phyloP scores from a whole-genome alignment of 352 stramenopile genomes.

The Pseudoperonospora humuli region DNA sequence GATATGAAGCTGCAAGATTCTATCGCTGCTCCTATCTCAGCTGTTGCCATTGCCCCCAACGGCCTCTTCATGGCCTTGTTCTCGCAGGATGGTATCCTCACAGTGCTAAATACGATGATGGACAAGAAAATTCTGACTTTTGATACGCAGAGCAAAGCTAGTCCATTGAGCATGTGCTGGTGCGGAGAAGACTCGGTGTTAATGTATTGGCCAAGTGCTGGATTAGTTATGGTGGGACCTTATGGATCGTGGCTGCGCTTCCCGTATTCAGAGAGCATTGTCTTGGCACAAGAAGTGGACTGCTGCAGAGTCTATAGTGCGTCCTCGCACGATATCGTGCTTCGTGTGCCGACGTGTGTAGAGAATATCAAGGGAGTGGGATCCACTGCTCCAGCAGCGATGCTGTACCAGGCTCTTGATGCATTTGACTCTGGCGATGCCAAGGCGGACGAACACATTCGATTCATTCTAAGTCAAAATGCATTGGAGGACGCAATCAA shows the following conservation, averaged over 20 bases:
- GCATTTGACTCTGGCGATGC: conserved; percentile 83
- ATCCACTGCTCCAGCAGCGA: conserved; percentile 78
- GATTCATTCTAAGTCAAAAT: conserved; percentile 76
- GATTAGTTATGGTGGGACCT: conserved; percentile 80
- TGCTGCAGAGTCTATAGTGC: conserved; percentile 72
- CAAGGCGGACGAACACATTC: conserved; percentile 87
- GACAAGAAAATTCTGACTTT: conserved; percentile 91
- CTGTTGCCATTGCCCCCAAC: conserved; percentile 91
- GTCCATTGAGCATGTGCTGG: conserved; percentile 72
- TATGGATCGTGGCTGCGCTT: conserved; percentile 83
- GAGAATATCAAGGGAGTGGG: conserved; percentile 86
- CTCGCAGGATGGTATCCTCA: conserved; percentile 89
- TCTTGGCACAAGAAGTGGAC: conserved; percentile 59
- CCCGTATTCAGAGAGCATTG: conserved; percentile 69
- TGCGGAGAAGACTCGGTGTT: conserved; percentile 88
- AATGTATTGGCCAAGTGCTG: conserved; percentile 79
- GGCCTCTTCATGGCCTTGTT: conserved; percentile 95
- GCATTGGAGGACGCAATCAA: conserved; percentile 80
- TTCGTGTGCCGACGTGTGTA: conserved; percentile 73
- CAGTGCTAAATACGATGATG: conserved; percentile 94
- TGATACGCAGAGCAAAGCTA: conserved; percentile 79
- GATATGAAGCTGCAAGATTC: conserved; percentile 83
- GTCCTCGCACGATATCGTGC: conserved; percentile 74
- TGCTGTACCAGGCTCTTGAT: conserved; percentile 88
- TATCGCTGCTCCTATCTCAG: conserved; percentile 85